Evolutionary conservation across 257 asterid genomes (phyloP).

Genomic region (Fraxinus americana): DNA sequence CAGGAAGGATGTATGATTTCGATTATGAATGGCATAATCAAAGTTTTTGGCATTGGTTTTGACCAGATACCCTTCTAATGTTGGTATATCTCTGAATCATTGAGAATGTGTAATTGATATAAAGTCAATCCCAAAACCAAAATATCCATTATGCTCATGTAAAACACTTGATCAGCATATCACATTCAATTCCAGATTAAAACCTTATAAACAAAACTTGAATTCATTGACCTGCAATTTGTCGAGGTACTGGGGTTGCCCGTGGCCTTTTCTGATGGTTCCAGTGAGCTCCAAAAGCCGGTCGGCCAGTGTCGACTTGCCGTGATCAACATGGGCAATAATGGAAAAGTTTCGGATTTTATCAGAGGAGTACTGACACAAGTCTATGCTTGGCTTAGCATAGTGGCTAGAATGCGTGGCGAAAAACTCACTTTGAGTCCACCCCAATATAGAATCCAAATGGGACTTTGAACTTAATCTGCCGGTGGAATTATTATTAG

Average conservation of each 20-base stretch:
- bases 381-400: conserved; percentile 57
- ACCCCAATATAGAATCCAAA: conserved; percentile 23
- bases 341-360: conserved; percentile 92
- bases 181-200: background rate
- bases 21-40: background rate
- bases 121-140: background rate
- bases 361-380: conserved; percentile 68
- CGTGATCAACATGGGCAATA: conserved; percentile 97
- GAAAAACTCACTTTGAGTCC: conserved; percentile 59
- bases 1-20: background rate
- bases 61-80: background rate
- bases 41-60: conserved; percentile 17
- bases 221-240: conserved; percentile 70
- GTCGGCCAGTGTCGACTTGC: conserved; percentile 98
- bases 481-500: no score
- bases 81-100: conserved; percentile 2
- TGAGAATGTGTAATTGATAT: background rate
- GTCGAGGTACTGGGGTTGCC: conserved; percentile 97
- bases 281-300: conserved; percentile 96
- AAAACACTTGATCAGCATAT: background rate
- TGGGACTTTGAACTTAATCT: no score
- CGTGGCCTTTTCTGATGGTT: conserved; percentile 90
- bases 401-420: conserved; percentile 73
- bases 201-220: background rate
- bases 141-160: background rate